Evolutionary conservation across 805 yeast genomes (phyloP), one percentile per base, ranked within the genome.

Genomic region (Candida vaughaniae): DNA sequence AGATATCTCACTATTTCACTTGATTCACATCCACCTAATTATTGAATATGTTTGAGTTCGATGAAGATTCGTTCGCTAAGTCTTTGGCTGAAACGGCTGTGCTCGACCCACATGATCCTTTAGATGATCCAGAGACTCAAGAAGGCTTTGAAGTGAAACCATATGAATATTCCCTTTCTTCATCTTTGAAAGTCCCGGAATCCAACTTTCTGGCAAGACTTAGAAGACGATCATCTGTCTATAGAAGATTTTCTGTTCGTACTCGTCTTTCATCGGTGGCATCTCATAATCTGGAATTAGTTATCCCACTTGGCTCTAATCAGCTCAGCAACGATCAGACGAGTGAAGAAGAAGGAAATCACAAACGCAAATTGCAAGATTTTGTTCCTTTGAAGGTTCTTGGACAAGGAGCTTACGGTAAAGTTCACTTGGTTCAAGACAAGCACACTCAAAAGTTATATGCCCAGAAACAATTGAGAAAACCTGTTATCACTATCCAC

Each of bases 391-490:
- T 68, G 25, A 66, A 62, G 40, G 74, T 68, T 5, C 52, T 68
- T 41, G 74, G 74, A 20, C 60, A 60, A 46, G 74, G 74, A 5
- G 62, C 71, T 7, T 68, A 64, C 44, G 74, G 74, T 3, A 68
- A 68, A 36, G 74, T 68, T 15, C 55, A 64, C 27, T 50, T 68
- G 37, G 74, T 68, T 9, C 52, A 64, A 26, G 74, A 68, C 43
- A 45, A 47, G 22, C 28, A 56, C 14, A 62, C 62, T 6, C 67
- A 69, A 6, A 58, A 55, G 43, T 49, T 68, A 20, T 68, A 59
- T 48, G 74, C 73, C 11, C 73, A 63, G 51, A 68, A 68, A 39
- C 74, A 68, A 48, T 52, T 68, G 41, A 60, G 65, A 36, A 68
- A 68, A 43, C 67, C 63, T 9, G 22, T 52, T 53, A 36, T 51